Conservation (phyloP, 2,329 filamentous ascomycete species). For the Xylariales sp. region DNA sequence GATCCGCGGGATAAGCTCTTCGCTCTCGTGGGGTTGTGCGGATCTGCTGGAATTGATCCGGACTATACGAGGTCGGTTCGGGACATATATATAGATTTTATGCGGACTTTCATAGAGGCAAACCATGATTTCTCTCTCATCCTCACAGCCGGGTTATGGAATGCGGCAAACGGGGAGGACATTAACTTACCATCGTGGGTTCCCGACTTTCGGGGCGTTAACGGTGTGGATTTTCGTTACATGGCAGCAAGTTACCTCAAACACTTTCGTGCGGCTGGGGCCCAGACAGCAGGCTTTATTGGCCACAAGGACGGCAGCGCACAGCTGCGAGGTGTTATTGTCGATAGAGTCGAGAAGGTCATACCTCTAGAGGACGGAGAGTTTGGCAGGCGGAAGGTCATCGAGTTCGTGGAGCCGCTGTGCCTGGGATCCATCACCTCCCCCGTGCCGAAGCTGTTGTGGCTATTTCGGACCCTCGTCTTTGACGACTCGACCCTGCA, state of each 20-base stretch:
- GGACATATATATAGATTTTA: neutral
- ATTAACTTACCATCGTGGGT: slow-evolving; percentile 1
- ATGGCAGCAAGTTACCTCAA: neutral
- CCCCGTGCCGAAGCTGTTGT: too few species aligned
- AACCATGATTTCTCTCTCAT: neutral
- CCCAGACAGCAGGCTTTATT: too few species aligned
- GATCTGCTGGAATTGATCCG: neutral
- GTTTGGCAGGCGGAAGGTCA: neutral
- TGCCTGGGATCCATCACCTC: too few species aligned
- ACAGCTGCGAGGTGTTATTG: neutral
- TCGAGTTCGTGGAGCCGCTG: too few species aligned
- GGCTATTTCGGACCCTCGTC: neutral
- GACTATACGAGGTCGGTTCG: neutral
- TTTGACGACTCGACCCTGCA: neutral
- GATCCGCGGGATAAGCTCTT: slow-evolving; percentile 1
- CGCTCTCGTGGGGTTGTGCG: neutral
- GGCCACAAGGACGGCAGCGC: too few species aligned
- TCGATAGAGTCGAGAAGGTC: neutral
- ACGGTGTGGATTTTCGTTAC: slow-evolving; percentile 3
- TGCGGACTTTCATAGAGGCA: neutral
- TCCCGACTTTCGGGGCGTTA: slow-evolving; percentile 1
- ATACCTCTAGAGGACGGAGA: neutral
- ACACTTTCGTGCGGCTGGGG: slow-evolving; percentile 1
- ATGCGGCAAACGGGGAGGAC: neutral
- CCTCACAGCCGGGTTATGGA: neutral